A percentile compares a stretch with the other conserved stretches of the same genome.
phyloP scores from a whole-genome alignment of 768 basidiomycete genomes.

The Mycena belliarum region DNA sequence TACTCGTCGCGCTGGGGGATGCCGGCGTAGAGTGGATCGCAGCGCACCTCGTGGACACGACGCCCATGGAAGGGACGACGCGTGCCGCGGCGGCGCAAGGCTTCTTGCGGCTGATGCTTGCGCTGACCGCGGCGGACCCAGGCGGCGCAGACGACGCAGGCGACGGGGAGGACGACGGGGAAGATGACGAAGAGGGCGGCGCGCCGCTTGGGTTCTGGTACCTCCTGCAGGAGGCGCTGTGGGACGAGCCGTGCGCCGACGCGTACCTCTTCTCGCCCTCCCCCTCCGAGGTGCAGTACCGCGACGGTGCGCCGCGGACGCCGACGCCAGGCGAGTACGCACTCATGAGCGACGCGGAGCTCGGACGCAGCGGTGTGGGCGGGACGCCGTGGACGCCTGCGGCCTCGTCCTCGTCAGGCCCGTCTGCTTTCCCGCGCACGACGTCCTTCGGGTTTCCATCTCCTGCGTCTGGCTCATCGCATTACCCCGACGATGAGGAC shows the following conservation, averaged over 20 bases:
- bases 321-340: neutral
- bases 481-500: no score
- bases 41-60: slow-evolving; percentile 6
- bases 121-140: slow-evolving; percentile 59
- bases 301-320: neutral
- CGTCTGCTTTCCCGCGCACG: neutral
- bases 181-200: slow-evolving; percentile 75
- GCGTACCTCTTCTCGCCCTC: slow-evolving; percentile 1
- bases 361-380: slow-evolving; percentile 19
- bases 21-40: slow-evolving; percentile 21
- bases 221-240: slow-evolving; percentile 83
- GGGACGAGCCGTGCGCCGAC: slow-evolving; percentile 36
- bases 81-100: slow-evolving; percentile 53
- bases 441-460: neutral
- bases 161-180: slow-evolving; percentile 70
- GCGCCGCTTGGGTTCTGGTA: slow-evolving; percentile 91
- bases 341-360: slow-evolving; percentile 1
- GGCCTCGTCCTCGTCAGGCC: neutral
- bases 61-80: neutral
- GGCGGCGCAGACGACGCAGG: slow-evolving; percentile 1
- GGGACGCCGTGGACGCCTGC: slow-evolving; percentile 37
- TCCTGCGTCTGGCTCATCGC: neutral
- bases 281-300: neutral
- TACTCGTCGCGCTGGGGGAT: slow-evolving; percentile 15
- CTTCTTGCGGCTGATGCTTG: slow-evolving; percentile 69